phyloP scores from a whole-genome alignment of 257 asterid genomes.

The Hygrophila difformis region DNA sequence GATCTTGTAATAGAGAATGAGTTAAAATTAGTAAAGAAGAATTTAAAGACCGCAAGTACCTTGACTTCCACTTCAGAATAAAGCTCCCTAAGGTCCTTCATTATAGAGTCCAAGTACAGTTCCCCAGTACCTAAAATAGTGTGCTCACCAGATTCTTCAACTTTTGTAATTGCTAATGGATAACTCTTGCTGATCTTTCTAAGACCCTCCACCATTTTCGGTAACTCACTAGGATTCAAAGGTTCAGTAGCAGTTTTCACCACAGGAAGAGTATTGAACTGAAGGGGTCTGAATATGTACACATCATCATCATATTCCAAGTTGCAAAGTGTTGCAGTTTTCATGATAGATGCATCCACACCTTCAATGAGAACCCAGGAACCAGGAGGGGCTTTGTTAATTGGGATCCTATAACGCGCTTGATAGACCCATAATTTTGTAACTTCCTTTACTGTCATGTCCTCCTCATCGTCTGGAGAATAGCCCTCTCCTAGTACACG shows the following conservation, averaged over 20 bases:
- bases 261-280: constrained; percentile 56
- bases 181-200: constrained; percentile 67
- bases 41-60: constrained; percentile 31
- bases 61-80: constrained; percentile 99
- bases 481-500: too few species aligned
- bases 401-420: constrained; percentile 63
- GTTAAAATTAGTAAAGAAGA: too few species aligned
- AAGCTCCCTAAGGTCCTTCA: constrained; percentile 98
- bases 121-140: constrained; percentile 97
- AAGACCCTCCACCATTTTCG: constrained; percentile 70
- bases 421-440: constrained; percentile 67
- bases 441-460: constrained; percentile 62
- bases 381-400: constrained; percentile 64
- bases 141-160: constrained; percentile 98
- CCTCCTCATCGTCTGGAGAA: constrained; percentile 77
- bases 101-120: constrained; percentile 82
- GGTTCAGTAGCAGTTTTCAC: constrained; percentile 74
- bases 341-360: constrained; percentile 69
- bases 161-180: constrained; percentile 73
- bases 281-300: constrained; percentile 73
- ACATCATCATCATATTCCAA: constrained; percentile 47
- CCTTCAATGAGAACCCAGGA: constrained; percentile 74
- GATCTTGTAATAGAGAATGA: constrained; percentile 2
- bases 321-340: constrained; percentile 62
- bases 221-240: constrained; percentile 60